These are phyloP conservation scores for Arabis hirsuta DNA, from an alignment of 345 rosid genomes.

Conservation along the genomic window DNA sequence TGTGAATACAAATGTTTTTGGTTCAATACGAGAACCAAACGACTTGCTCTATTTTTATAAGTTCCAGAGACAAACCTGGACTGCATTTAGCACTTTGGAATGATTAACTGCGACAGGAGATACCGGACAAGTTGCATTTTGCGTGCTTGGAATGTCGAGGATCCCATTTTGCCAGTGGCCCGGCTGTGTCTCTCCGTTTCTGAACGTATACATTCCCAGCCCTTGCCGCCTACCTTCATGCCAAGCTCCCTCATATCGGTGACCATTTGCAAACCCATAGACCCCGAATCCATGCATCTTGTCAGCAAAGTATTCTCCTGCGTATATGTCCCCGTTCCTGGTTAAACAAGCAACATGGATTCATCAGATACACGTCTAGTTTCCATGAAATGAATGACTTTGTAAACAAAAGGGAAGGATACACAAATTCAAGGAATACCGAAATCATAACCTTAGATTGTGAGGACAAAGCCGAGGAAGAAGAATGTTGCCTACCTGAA, in stretches of 20 bases:
- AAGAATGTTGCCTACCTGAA: constrained; percentile 80
- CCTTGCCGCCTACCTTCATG: constrained; percentile 98
- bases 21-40: neutral
- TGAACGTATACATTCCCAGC: constrained; percentile 93
- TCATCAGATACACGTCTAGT: neutral
- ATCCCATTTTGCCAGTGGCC: constrained; percentile 97
- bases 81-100: constrained; percentile 86
- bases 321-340: constrained; percentile 91
- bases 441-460: too few relatives aligned
- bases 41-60: neutral
- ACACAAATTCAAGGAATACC: too few relatives aligned
- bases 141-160: constrained; percentile 85
- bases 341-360: constrained; percentile 1
- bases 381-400: neutral
- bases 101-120: constrained; percentile 82
- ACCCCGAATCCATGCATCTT: constrained; percentile 98
- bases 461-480: too few relatives aligned
- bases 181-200: constrained; percentile 92
- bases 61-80: constrained; percentile 59
- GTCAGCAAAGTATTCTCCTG: constrained; percentile 98
- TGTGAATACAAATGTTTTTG: constrained; percentile 40
- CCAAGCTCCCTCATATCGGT: constrained; percentile 97
- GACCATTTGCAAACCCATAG: constrained; percentile 85
- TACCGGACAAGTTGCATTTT: constrained; percentile 58
- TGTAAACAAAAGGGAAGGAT: neutral